Base-by-base conservation (phyloP, 2,329 filamentous ascomycete species). In the Monosporascus sp. region DNA sequence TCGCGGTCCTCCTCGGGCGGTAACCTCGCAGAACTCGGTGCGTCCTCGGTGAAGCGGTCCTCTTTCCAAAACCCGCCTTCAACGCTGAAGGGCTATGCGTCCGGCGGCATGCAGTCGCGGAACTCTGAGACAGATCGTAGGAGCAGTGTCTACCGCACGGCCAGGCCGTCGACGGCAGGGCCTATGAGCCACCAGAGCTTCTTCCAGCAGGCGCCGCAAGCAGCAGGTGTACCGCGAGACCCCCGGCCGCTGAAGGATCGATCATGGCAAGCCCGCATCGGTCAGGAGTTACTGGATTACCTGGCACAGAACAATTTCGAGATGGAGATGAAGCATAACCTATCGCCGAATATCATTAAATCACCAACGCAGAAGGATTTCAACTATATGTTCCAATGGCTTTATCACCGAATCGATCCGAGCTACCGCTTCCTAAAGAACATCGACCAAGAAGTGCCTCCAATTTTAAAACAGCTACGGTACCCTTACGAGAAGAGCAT, bases 341-440 rank as follows among this genome's bases (percentile, higher is more conserved):
- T 99, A n/a, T 89, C 90, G 1, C 87, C 89, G 58, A 97, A 97
- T 63, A 89, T 90, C 6, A 85, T 96, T 67, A 93, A 90, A 64
- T 96, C 90, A 44, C 95, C 94, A 0, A 99, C 93, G 1, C 93
- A 97, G 63, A 99, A 99, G 67, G 94, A 99, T 69, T 99, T 99
- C 75, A 94, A 95, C 65, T 88, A 83, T 71, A 96, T 99, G 80
- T 99, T 99, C 66, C 91, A 97, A 65, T 99, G 93, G 89, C 78
- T 99, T 3, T 99, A 99, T 70, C 90, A 91, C 65, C 88, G 91
- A 53, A 95, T 99, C 66, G 94, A 99, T 67, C 94, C 94, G 0
- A 89, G 87, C 62, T 95, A 97, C 69, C 85, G 87, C 37, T 97
- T 99, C 65, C 86, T 92, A 64, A 97, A 97, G 70, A 89, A 87